Conservation (phyloP, 2,329 filamentous ascomycete genomes). For the Hyphodiscus sp. region DNA sequence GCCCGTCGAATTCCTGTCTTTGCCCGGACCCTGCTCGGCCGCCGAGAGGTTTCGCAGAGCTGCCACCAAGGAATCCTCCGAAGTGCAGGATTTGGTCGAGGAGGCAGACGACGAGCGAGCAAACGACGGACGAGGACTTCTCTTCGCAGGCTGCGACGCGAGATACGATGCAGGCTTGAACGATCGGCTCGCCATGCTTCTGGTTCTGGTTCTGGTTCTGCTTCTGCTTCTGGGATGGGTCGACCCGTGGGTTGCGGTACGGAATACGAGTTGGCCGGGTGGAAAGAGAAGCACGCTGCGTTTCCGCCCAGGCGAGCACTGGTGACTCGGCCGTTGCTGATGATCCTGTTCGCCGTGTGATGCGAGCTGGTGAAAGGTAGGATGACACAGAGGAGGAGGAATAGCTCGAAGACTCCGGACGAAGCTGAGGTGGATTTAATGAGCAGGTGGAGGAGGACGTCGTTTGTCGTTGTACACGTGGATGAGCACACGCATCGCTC, state of each 20-base stretch:
- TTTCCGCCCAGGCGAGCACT: not conserved
- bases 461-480: no score
- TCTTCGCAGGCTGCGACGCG: not conserved
- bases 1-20: not conserved
- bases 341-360: not conserved
- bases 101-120: not conserved
- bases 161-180: not conserved
- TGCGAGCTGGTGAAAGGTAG: not conserved
- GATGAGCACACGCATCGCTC: no score
- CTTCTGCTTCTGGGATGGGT: not conserved
- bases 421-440: not conserved
- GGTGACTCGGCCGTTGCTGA: not conserved
- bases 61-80: slow-evolving; percentile 17
- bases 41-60: slow-evolving; percentile 11
- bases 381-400: no score
- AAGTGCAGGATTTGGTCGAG: not conserved
- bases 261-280: not conserved
- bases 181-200: not conserved
- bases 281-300: not conserved
- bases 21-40: slow-evolving; percentile 4
- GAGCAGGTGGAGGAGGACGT: not conserved
- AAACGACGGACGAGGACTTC: not conserved
- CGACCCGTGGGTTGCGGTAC: not conserved
- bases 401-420: not conserved
- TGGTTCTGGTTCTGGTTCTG: no score